Conservation (phyloP, 768 basidiomycete species). For the Rhizopogon sp. region DNA sequence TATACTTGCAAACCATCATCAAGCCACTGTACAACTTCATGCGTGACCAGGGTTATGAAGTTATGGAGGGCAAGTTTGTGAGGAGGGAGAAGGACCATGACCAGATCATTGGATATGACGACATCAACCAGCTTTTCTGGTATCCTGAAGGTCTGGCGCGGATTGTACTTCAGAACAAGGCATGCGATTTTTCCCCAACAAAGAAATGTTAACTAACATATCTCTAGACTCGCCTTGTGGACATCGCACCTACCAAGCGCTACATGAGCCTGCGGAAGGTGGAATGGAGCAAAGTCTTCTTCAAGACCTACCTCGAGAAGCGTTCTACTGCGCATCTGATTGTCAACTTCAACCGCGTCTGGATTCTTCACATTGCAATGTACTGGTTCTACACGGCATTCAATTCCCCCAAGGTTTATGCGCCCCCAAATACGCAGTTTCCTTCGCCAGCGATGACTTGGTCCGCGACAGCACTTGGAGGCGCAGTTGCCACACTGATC, state of each 20-base stretch:
- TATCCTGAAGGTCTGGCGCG: conserved; percentile 96
- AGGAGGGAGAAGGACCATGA: conserved; percentile 92
- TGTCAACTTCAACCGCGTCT: conserved; percentile 98
- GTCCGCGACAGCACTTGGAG: conserved; percentile 95
- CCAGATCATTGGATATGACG: conserved; percentile 97
- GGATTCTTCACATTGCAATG: conserved; percentile 91
- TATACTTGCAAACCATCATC: conserved; percentile 87
- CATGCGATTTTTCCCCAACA: conserved; percentile 28
- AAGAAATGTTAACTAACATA: neutral
- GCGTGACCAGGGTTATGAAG: conserved; percentile 96
- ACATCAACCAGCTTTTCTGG: conserved; percentile 99
- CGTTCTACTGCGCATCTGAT: conserved; percentile 89
- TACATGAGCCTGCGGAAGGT: conserved; percentile 90
- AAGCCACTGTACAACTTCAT: conserved; percentile 96
- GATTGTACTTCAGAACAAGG: conserved; percentile 85
- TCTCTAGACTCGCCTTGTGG: conserved; percentile 80
- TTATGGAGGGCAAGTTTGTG: conserved; percentile 91
- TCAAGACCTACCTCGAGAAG: conserved; percentile 98
- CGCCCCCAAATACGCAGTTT: conserved; percentile 53
- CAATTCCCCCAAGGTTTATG: conserved; percentile 91
- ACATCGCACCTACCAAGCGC: conserved; percentile 86
- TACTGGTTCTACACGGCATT: conserved; percentile 99
- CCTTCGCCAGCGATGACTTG: conserved; percentile 90
- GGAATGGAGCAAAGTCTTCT: conserved; percentile 93
- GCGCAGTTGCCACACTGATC: conserved; percentile 88